Base-by-base conservation (phyloP, 2,329 filamentous ascomycete species). In the Bimuria novae-zelandiae region DNA sequence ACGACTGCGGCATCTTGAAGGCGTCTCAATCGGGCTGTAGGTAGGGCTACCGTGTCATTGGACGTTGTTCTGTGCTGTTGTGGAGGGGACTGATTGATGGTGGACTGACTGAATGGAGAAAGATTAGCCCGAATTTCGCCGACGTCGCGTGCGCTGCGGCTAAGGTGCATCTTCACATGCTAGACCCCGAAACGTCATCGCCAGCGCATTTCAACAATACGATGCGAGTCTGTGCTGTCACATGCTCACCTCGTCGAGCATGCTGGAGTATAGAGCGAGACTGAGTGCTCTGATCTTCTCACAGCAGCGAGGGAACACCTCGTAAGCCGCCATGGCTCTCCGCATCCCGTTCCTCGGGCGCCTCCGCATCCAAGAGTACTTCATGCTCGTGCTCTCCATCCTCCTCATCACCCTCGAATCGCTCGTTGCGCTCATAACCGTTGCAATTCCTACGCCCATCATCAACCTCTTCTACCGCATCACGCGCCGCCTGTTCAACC, bases 311-410 rank as follows among this genome's bases (percentile, higher is more conserved):
- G n/a, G n/a, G n/a, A n/a, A n/a, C n/a, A n/a, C n/a, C 27, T 32
- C 10, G 19, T 27, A 32, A 11, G 17, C 27, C 23, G 14, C 44
- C 29, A 73, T 73, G 70, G 63, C 68, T 80, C 76, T 82, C 52
- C 77, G 80, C 54, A 80, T 88, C 36, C 86, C 86, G 27, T 81
- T 88, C 58, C 80, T 88, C 60, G 84, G 84, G 43, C 80, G 85
- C 56, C 78, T 88, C 33, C 72, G 78, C 49, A 55, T 77, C 74
- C 83, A 83, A 75, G 92, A 99, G 78, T 97, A 97, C 77, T 76
- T 95, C 58, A 91, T 92, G 33, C 84, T 99, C 37, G 76, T 94
- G 41, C 86, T 87, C 50, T 97, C 93, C 7, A 89, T 97, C 67
- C 67, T 90, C 47, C 83, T 99, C 32, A 87, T 97, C 53, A 82